Base-by-base conservation (phyloP, 1,284 basidiomycete genomes). In the Sanghuangporus baumii region DNA sequence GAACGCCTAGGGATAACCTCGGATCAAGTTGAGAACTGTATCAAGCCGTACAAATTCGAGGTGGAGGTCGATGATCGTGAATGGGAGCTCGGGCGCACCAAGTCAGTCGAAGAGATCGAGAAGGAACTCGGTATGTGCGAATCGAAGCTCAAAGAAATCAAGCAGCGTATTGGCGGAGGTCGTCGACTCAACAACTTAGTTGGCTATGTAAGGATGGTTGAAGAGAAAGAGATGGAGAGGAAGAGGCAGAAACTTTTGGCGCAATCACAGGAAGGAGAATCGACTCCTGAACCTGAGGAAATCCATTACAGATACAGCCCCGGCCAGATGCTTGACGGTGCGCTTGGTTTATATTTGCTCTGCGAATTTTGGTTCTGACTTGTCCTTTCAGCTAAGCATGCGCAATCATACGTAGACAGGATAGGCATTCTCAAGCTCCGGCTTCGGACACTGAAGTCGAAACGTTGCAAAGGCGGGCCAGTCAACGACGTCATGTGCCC, bases 21-120 rank as follows among this genome's bases (percentile, higher is more conserved):
- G 1, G 97, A 99, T 73, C 96, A 99, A 76, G 97, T 99, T 7
- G 97, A 99, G 80, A 99, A 99, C 76, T 97, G 94, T 75, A 97
- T 99, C 80, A 99, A 99, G 78, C 97, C 97, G 37, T 98, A 88
- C 85, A 98, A 99, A 80, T 98, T 98, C 73, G 94, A 95, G 70
- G 85, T 95, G 16, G 95, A 98, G 71, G 88, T 96, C 31, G 93
- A 97, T 67, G 82, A 84, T 11, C 79, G 87, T 47, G 96, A 98
- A 73, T 99, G 97, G 97, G 93, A 94, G 69, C 71, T 79, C 2
- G 96, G 96, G 0, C 79, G 96, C 40, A 79, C 81, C 66, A 80
- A 87, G 57, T 86, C 94, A 0, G 81, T 95, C 59, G 82, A 84
- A 55, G 78, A 96, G 67, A 91, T 97, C 69, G 88, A 93, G 74